phyloP scores from a whole-genome alignment of 2,329 filamentous ascomycete genomes.

The Alternaria sp. region DNA sequence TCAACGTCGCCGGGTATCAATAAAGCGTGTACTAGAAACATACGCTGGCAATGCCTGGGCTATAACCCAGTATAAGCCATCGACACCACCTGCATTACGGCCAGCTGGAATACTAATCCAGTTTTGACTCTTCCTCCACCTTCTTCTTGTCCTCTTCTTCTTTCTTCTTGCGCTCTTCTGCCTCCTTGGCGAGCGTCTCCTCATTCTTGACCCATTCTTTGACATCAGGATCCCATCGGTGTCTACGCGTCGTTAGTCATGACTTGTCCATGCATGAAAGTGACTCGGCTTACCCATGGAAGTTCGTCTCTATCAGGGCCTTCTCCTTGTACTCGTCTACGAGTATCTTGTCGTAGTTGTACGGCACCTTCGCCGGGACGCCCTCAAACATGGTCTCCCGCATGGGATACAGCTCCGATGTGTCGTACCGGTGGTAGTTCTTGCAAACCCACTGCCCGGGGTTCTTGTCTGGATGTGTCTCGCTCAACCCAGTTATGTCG shows the following conservation, averaged over 20 bases:
- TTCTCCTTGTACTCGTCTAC: slow-evolving; percentile 70
- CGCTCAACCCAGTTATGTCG: slow-evolving; percentile 79
- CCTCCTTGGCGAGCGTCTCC: slow-evolving; percentile 20
- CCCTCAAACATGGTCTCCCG: slow-evolving; percentile 77
- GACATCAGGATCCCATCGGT: slow-evolving; percentile 64
- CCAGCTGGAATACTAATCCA: slow-evolving; percentile 28
- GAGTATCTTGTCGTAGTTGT: slow-evolving; percentile 69
- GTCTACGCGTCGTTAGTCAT: slow-evolving; percentile 51
- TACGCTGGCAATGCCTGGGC: background rate
- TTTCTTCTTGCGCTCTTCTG: slow-evolving; percentile 17
- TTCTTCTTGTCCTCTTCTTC: slow-evolving; percentile 17
- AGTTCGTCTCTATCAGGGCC: slow-evolving; percentile 66
- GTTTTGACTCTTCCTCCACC: slow-evolving; percentile 16
- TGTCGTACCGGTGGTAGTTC: slow-evolving; percentile 75
- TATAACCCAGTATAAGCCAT: slow-evolving; percentile 6
- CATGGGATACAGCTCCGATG: slow-evolving; percentile 77
- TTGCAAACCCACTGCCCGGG: slow-evolving; percentile 80
- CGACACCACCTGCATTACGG: slow-evolving; percentile 7
- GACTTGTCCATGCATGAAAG: background rate
- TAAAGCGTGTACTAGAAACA: slow-evolving; percentile 10
- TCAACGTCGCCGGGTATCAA: slow-evolving; percentile 28
- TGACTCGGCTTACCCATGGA: slow-evolving; percentile 59
- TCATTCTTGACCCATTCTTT: slow-evolving; percentile 64
- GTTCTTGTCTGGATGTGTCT: slow-evolving; percentile 64
- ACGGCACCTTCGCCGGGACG: slow-evolving; percentile 72